Evolutionary conservation across 257 asterid genomes (phyloP), one percentile per base, ranked within the genome.

Genomic region (Penstemon barbatus): DNA sequence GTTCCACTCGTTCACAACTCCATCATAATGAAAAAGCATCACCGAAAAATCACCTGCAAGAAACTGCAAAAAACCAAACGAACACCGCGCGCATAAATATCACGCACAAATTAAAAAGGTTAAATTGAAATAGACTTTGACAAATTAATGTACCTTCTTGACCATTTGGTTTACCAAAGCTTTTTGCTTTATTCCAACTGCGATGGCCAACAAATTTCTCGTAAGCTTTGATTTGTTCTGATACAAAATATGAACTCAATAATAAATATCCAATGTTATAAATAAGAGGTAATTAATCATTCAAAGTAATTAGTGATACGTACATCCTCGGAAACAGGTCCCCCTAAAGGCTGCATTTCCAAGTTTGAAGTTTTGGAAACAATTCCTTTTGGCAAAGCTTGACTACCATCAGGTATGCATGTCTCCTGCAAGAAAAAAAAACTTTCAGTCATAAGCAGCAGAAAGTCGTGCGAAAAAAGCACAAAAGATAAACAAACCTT

Each of bases 1-100:
- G 39, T 76, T 75, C 99, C 99, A 93, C 68, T 81, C 82, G 65
- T 90, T 90, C 53, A 90, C 85, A 13, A 80, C 65, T 3, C 90
- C 92, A 54, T 93, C 99, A n/a, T 93, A 93, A 74, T 93, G 99
- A 49, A 93, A 93, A 64, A 90, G 85, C 96, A 94, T 91, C 79
- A 91, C 90, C 0, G 12, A 77, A 67, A 89, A 89, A 42, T 71
- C 77, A 43, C 78, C 73, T 42, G 59, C 80, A 19, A 94, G 79
- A 81, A 94, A 91, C 99, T 94, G 95, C 72, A 71, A 74, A 9
- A 33, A 67, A 43, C 4, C 33, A 39, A n/a, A 40, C 33, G 18
- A 25, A 53, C n/a, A 71, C 3, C 33, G 33, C 33, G 33, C 33
- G 33, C 33, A 25, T 25, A 25, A 25, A 40, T 40, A 10, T 9